Percentiles rank a stretch among this genome's conserved stretches.
Conservation (phyloP, 2,329 filamentous ascomycete species). For the Bipolaris sorokiniana region DNA sequence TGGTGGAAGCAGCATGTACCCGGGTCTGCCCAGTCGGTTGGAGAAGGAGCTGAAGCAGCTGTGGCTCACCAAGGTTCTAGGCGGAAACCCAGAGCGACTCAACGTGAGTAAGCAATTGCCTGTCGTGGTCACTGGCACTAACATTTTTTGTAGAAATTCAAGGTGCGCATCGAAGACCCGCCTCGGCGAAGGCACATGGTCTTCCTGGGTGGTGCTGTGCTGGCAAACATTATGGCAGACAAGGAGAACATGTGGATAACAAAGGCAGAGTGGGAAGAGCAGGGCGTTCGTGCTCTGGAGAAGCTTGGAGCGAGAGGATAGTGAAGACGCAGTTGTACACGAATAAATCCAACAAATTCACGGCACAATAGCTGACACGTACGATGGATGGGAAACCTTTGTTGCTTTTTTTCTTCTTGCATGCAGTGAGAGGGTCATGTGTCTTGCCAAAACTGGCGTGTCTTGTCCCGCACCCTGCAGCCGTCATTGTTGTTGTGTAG, state of each 20-base stretch:
- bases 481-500: not conserved
- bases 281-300: constrained; percentile 81
- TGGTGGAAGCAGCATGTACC: constrained; percentile 98
- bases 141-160: constrained; percentile 76
- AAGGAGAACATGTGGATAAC: constrained; percentile 99
- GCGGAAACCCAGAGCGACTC: constrained; percentile 89
- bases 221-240: constrained; percentile 98
- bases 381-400: not conserved
- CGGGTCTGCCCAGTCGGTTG: constrained; percentile 87
- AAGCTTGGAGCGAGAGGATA: constrained; percentile 85
- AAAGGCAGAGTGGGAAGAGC: constrained; percentile 95
- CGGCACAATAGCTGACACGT: not conserved
- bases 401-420: not conserved
- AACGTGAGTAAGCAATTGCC: constrained; percentile 58
- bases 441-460: not conserved
- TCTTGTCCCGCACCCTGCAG: constrained; percentile 3
- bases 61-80: constrained; percentile 90
- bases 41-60: constrained; percentile 99
- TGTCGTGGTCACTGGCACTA: constrained; percentile 19
- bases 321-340: constrained; percentile 16
- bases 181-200: constrained; percentile 97
- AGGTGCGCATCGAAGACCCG: constrained; percentile 98
- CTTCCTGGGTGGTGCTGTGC: constrained; percentile 94
- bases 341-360: constrained; percentile 17
- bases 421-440: constrained; percentile 7